Base-by-base conservation (phyloP, 2,329 filamentous ascomycete genomes). In the Trichophyton verrucosum region DNA sequence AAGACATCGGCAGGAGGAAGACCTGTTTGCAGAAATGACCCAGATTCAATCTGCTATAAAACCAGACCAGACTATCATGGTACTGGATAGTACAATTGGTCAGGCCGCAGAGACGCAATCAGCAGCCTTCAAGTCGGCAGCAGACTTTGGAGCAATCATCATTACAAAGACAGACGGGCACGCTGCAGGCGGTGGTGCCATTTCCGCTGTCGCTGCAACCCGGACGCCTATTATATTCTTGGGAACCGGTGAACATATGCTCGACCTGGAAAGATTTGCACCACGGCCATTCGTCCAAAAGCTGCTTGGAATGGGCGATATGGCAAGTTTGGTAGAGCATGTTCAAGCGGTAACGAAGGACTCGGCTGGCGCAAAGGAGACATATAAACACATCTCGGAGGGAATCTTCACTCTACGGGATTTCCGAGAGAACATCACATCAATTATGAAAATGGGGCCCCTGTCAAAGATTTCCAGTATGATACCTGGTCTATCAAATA, bases 401-500 rank as follows among this genome's bases (percentile, higher is more conserved):
- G 94, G 94, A 61, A 91, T 96, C 65, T 99, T 97, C 75, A 96
- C 94, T 0, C 83, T 99, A 38, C 87, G 94, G 60, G 94, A 99
- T 72, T 81, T 99, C 66, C 85, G 94, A 20, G 94, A 99, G 72
- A 95, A 99, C 72, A 84, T 99, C 11, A 88, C 87, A 62, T 97
- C 97, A 70, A 96, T 99, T 70, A 96, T 97, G 91, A 99, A 99
- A 78, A 97, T 99, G 94, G 94, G 94, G 0, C 94, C 94, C 0
- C 77, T 99, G 1, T 95, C 89, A 17, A 97, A 99, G 73, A 95
- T 99, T 84, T 95, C 92, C 0, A 91, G 91, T 68, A 99, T 99
- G 94, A 97, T 99, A 65, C 94, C 94, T 0, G 94, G 94, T 30
- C 87, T 99, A 74, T 87, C 87, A 66, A 88, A 88, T 70, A 86